Base-by-base conservation (phyloP, 805 yeast genomes). In the Schizosaccharomyces pombe region DNA sequence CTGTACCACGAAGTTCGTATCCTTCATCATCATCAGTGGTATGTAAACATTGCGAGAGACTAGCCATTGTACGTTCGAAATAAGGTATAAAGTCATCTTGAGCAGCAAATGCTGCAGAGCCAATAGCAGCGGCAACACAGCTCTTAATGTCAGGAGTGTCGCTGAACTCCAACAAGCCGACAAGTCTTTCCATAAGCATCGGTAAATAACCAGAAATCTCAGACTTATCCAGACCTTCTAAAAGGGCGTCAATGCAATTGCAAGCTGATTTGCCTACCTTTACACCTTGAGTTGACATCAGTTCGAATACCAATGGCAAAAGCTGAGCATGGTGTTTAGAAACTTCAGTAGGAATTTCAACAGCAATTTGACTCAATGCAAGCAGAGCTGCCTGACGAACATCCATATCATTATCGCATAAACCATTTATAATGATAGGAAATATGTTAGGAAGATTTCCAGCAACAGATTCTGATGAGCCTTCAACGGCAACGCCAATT, bases 21-120 rank as follows among this genome's bases (percentile, higher is more conserved):
- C 86, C 94, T 58, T 84, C 93, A 62, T 85, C 95, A 58, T 82
- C 72, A 73, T 84, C 71, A 60, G 86, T 94, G 56, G 78, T 71
- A 24, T 62, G 75, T 62, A 87, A 78, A 65, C 79, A 89, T 57
- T 85, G 86, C 68, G 85, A 91, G 62, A 91, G 74, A 58, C 75
- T 76, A 65, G 80, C 79, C 61, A 89, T 78, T 54, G 95, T 82
- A 58, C 78, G 75, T 63, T 78, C 76, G 68, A 89, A 89, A 72
- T 75, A 91, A 57, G 97, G 96, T 57, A 75, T 71, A 69, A 84
- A 91, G 40, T 82, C 75, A 62, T 80, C 79, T 68, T 96, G 95
- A 47, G 95, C 78, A 56, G 97, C 94, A 64, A 81, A 86, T 30
- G 98, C 97, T 57, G 95, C 85, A 40, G 97, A 87, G 55, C 97